A percentile compares a stretch with the other conserved stretches of the same genome.
These are phyloP conservation scores for Trichoderma sp. DNA, from an alignment of 2,329 filamentous ascomycete species.

Conservation along the genomic window DNA sequence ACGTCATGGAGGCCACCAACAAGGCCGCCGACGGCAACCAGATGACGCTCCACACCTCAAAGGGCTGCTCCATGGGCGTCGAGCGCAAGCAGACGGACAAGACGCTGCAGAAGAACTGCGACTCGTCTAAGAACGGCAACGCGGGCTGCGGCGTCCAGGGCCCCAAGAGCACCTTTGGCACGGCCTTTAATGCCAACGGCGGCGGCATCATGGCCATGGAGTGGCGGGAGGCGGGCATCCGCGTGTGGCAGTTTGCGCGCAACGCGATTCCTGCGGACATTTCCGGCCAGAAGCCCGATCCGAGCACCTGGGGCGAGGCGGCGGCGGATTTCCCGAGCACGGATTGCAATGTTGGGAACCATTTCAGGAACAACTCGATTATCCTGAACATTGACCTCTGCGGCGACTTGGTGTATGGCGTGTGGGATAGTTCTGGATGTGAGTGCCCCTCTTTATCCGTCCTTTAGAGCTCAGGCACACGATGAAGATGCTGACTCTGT, in stretches of 20 bases:
- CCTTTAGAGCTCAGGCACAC: neutral
- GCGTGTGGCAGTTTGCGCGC: slow-evolving; percentile 63
- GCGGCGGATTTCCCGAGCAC: slow-evolving; percentile 67
- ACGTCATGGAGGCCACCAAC: slow-evolving; percentile 63
- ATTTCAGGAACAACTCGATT: slow-evolving; percentile 68
- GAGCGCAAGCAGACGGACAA: slow-evolving; percentile 57
- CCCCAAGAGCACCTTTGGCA: slow-evolving; percentile 50
- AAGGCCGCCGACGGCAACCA: slow-evolving; percentile 56
- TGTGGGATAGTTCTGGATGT: slow-evolving; percentile 52
- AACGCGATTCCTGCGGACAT: slow-evolving; percentile 56
- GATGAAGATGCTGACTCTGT: neutral
- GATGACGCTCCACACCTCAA: slow-evolving; percentile 61
- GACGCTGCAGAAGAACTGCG: slow-evolving; percentile 50
- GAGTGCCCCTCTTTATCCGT: slow-evolving; percentile 30
- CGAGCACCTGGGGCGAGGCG: slow-evolving; percentile 63
- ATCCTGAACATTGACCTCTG: slow-evolving; percentile 68
- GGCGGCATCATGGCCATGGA: slow-evolving; percentile 65
- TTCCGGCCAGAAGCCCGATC: slow-evolving; percentile 55
- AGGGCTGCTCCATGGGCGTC: slow-evolving; percentile 55
- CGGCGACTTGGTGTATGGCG: slow-evolving; percentile 55
- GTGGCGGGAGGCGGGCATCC: slow-evolving; percentile 61
- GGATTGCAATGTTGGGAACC: slow-evolving; percentile 58
- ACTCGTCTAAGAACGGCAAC: slow-evolving; percentile 54
- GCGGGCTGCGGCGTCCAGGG: slow-evolving; percentile 60
- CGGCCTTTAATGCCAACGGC: slow-evolving; percentile 53